phyloP scores from a whole-genome alignment of 805 yeast genomes.

The Cyberlindnera samutprakarnensis region DNA sequence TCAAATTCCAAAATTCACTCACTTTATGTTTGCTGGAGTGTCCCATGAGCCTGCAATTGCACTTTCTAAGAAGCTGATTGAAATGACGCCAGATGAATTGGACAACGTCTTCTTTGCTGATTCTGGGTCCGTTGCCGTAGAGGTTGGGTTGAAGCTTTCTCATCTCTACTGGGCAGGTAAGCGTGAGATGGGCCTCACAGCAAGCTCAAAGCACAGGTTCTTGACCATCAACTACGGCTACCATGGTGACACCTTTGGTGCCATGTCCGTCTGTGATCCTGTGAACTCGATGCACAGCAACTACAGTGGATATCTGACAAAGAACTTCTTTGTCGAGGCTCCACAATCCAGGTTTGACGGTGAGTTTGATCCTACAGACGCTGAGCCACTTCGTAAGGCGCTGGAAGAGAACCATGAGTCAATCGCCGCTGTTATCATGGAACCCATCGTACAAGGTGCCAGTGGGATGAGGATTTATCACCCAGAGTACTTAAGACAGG shows the following conservation, averaged over 20 bases:
- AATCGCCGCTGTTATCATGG: constrained; percentile 30
- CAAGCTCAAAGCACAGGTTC: constrained; percentile 11
- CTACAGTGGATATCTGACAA: constrained; percentile 23
- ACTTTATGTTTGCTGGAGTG: constrained; percentile 23
- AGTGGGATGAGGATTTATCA: constrained; percentile 30
- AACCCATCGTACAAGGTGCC: constrained; percentile 33
- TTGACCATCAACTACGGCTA: constrained; percentile 29
- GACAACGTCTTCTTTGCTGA: constrained; percentile 20
- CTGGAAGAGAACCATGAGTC: constrained; percentile 23
- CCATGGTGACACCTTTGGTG: constrained; percentile 34
- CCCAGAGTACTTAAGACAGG: constrained; percentile 25
- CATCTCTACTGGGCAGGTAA: constrained; percentile 23
- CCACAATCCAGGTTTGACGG: constrained; percentile 14
- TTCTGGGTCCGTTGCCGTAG: constrained; percentile 29
- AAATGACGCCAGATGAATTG: constrained; percentile 23
- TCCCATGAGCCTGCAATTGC: constrained; percentile 25
- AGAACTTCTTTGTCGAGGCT: constrained; percentile 23
- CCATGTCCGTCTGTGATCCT: constrained; percentile 30
- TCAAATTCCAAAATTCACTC: constrained; percentile 25
- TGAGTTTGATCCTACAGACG: constrained; percentile 20
- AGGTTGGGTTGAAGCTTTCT: constrained; percentile 32
- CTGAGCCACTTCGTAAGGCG: constrained; percentile 20
- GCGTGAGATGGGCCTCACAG: constrained; percentile 20
- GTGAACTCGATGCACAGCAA: constrained; percentile 27
- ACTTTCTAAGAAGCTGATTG: constrained; percentile 24